Base-by-base conservation (phyloP, 139 green algal species). In the Chlorella sp. region DNA sequence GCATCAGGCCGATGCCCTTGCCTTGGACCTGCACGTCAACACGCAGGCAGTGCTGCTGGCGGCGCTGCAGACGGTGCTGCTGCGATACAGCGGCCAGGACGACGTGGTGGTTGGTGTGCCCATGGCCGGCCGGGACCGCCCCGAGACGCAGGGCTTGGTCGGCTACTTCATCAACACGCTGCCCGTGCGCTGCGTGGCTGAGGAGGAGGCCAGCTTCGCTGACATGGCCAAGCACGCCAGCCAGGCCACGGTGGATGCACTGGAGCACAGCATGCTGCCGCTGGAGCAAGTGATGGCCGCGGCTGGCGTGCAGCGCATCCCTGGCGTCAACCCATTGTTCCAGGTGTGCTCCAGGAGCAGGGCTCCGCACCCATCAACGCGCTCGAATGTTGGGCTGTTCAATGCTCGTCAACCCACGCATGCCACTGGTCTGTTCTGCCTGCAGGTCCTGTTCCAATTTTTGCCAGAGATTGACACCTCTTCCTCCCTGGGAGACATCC, bases 31-130 rank as follows among this genome's bases (percentile, higher is more conserved):
- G 8, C 35, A 51, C 0, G 55, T 31, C 25, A 64, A 50, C 15
- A 8, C 69, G 56, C 60, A 65, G n/a, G n/a, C 41, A 2, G 53
- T 35, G 25, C 29, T 69, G 29, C 48, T 71, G n/a, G 46, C 71
- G 56, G 71, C 48, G 56, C 69, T 70, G 17, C 53, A 68, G 53
- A 29, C 69, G 3, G 42, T 55, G 46, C 46, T 55, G 46, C 17
- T 55, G 17, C 14, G 46, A 17, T 55, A 55, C 46, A 55, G 46
- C 46, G 46, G 46, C 17, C 46, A 55, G 46, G 46, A 55, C 46
- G 46, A 55, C 14, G 46, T 55, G 14, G 17, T 17, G 14, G 17
- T 55, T 27, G 46, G 46, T 27, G 46, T 55, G 46, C 14, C 46
- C 14, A 14, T 55, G 46, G 14, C 46, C 14, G 46, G 46, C 46